Base-by-base conservation (phyloP, 164 flowering plant species). In the Berberis thunbergii region DNA sequence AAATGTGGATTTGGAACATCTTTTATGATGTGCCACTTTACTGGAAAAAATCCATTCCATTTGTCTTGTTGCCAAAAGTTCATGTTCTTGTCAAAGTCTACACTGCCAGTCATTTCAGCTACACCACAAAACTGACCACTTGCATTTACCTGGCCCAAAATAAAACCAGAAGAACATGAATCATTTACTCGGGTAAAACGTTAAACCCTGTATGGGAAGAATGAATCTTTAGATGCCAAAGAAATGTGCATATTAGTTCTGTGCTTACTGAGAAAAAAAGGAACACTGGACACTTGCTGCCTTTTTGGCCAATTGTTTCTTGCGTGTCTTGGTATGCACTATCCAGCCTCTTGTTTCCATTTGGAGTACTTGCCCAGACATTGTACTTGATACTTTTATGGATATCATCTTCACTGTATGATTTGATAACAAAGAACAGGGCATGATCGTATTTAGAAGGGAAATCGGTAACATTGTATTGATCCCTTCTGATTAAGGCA, bases 31-130 rank as follows among this genome's bases (percentile, higher is more conserved):
- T 86, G 96, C 94, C 93, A 87, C 79, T 84, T 87, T 49, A 89
- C 93, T 1, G 88, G 85, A 65, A 89, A 87, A 64, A 69, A 81
- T 41, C 96, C 96, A 69, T 65, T 86, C 94, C 94, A 89, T 67
- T 87, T 89, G 67, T 84, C 91, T 68, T 89, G 96, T 66, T 87
- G 96, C 96, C 96, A 89, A 61, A 85, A 89, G 58, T 86, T 89
- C 86, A 87, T 81, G 65, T 55, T 83, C 75, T 76, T 82, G 44
- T 69, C 73, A 54, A 81, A 89, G 75, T 89, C 89, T 58, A 89
- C 89, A 6, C 65, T 69, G n/a, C 89, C 94, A 55, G 68, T 61
- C 94, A 89, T 89, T 76, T 89, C 96, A 45, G 94, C 94, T 10
- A 89, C 84, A 12, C 96, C 96, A 73, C 86, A 84, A 65, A 89